Percentiles rank a stretch among this genome's conserved stretches.
phyloP scores from a whole-genome alignment of 2,329 filamentous ascomycete genomes.

The Epichloe elymi region DNA sequence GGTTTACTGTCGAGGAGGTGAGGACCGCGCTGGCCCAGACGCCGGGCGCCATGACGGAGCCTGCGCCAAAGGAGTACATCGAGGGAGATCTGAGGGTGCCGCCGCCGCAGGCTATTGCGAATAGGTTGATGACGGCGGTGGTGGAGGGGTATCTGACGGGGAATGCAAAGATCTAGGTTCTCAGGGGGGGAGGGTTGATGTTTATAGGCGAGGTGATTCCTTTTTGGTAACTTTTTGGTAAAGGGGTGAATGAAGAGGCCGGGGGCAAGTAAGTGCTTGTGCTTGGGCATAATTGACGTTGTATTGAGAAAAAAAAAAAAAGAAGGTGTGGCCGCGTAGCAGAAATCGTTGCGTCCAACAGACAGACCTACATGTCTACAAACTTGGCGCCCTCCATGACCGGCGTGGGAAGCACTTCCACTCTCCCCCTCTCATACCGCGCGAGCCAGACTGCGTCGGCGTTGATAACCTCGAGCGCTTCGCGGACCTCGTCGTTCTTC shows the following conservation, averaged over 20 bases:
- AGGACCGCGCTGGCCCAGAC: conserved; percentile 57
- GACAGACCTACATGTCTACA: conserved; percentile 12
- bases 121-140: conserved; percentile 73
- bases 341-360: no score
- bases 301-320: no score
- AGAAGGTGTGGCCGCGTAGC: no score
- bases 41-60: conserved; percentile 51
- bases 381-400: conserved; percentile 30
- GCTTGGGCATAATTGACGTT: no score
- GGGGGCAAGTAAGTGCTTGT: no score
- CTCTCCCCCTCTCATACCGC: conserved; percentile 33
- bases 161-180: conserved; percentile 34
- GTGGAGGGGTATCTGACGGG: conserved; percentile 56
- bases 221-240: no score
- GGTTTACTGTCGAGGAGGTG: conserved; percentile 76
- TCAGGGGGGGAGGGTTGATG: no score
- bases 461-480: conserved; percentile 51
- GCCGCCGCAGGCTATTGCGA: conserved; percentile 79
- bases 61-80: conserved; percentile 52
- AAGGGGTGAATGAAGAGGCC: no score
- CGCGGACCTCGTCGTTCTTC: conserved; percentile 32
- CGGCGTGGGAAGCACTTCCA: conserved; percentile 24
- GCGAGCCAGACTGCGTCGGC: conserved; percentile 66
- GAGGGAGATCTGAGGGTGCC: conserved; percentile 66
- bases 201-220: no score